Percentiles rank a stretch among this genome's conserved stretches.
These are phyloP conservation scores for Santalum album DNA, from an alignment of 164 flowering plant genomes.

Conservation along the genomic window DNA sequence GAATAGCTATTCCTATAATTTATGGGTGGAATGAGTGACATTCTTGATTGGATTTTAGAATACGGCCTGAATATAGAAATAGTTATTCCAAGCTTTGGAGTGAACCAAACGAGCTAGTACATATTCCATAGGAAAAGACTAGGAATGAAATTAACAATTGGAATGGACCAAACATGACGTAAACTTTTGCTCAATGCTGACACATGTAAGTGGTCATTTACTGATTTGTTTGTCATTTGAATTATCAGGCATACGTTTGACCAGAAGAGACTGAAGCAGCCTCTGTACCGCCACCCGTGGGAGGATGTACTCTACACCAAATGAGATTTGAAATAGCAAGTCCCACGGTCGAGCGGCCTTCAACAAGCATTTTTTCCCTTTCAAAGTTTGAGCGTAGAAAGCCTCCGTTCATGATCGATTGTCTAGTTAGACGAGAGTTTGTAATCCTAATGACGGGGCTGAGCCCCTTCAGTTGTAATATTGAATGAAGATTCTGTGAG, in stretches of 20 bases:
- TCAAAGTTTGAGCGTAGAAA: not conserved
- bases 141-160: no score
- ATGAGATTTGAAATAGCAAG: slow-evolving; percentile 24
- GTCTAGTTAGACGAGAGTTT: slow-evolving; percentile 14
- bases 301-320: slow-evolving; percentile 99
- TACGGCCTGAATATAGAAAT: no score
- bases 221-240: not conserved
- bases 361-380: not conserved
- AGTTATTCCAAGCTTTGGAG: no score
- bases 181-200: no score
- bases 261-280: slow-evolving; percentile 99
- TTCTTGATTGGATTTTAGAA: no score
- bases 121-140: no score
- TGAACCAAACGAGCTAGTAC: no score
- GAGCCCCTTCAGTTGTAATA: slow-evolving; percentile 3
- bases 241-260: slow-evolving; percentile 90
- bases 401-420: slow-evolving; percentile 10
- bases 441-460: slow-evolving; percentile 3
- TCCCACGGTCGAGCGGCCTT: not conserved
- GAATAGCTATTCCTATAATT: no score
- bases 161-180: no score
- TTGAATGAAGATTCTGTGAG: slow-evolving; percentile 6
- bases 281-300: slow-evolving; percentile 99
- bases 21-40: no score
- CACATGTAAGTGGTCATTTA: no score